Conservation (phyloP, 371 early-diverging fungal genomes). For the Mucor irregularis region DNA sequence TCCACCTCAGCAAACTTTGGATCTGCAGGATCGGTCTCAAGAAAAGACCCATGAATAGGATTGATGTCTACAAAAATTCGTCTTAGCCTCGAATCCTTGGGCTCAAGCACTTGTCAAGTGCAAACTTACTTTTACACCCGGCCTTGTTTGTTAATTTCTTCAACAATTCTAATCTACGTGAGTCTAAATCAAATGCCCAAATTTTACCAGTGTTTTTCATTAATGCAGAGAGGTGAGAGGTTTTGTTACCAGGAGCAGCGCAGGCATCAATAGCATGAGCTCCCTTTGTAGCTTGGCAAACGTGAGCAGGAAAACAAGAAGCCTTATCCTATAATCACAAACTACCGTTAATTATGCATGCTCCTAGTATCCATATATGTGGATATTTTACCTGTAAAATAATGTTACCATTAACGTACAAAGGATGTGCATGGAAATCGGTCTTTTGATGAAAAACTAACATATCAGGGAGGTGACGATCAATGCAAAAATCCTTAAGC, state of each 20-base stretch:
- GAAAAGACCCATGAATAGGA: slow-evolving; percentile 66
- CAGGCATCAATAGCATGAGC: slow-evolving; percentile 94
- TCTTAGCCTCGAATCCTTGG: too few relatives aligned
- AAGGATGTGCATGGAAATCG: slow-evolving; percentile 78
- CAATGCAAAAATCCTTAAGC: slow-evolving; percentile 54
- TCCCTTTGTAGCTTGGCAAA: slow-evolving; percentile 73
- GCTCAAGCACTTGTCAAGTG: background rate
- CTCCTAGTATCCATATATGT: background rate
- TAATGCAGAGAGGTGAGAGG: slow-evolving; percentile 86
- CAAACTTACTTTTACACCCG: slow-evolving; percentile 78
- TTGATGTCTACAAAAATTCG: slow-evolving; percentile 49
- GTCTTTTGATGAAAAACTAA: slow-evolving; percentile 83
- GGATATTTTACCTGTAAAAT: slow-evolving; percentile 74
- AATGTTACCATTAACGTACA: slow-evolving; percentile 74
- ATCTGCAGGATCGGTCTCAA: slow-evolving; percentile 65
- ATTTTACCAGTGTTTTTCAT: slow-evolving; percentile 88
- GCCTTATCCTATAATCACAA: slow-evolving; percentile 80
- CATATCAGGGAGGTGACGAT: slow-evolving; percentile 79
- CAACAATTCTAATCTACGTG: slow-evolving; percentile 77
- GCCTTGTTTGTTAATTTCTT: slow-evolving; percentile 72
- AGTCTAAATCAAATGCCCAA: slow-evolving; percentile 92
- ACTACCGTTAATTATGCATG: background rate
- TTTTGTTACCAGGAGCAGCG: slow-evolving; percentile 99
- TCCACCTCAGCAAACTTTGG: slow-evolving; percentile 72
- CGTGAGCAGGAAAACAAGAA: slow-evolving; percentile 95